Evolutionary conservation across 225 moss, liverwort and hornwort genomes (phyloP).

Genomic region (Polytrichum formosum): DNA sequence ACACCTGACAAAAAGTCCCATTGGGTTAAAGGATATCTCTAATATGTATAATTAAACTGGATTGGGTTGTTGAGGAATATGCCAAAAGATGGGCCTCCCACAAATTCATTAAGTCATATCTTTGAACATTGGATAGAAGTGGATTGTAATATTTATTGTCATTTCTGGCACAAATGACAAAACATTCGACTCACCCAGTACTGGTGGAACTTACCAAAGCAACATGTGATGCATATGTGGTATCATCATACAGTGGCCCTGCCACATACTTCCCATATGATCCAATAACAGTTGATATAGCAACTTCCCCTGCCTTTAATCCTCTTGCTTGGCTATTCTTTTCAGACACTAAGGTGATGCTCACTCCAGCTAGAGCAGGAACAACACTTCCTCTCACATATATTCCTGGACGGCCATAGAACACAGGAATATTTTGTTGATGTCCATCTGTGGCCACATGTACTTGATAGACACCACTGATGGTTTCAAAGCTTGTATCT

Average conservation of each 20-base stretch:
- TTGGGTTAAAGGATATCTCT: no score
- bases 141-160: neutral
- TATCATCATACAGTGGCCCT: constrained; percentile 67
- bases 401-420: constrained; percentile 71
- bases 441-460: constrained; percentile 64
- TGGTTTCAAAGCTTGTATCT: no score
- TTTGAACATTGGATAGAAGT: neutral
- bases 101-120: no score
- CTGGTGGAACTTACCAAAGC: constrained; percentile 37
- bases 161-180: neutral
- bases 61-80: no score
- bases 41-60: no score
- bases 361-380: constrained; percentile 58
- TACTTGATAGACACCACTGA: constrained; percentile 41
- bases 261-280: constrained; percentile 52
- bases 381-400: constrained; percentile 45
- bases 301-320: constrained; percentile 50
- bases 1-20: no score
- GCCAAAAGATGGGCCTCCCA: neutral
- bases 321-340: constrained; percentile 44
- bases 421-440: constrained; percentile 62
- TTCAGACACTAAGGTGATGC: constrained; percentile 42
- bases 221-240: constrained; percentile 52
- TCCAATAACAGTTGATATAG: constrained; percentile 44
- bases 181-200: no score